Base-by-base conservation (phyloP, 177 flowering plant genomes). In the Tripterygium wilfordii region DNA sequence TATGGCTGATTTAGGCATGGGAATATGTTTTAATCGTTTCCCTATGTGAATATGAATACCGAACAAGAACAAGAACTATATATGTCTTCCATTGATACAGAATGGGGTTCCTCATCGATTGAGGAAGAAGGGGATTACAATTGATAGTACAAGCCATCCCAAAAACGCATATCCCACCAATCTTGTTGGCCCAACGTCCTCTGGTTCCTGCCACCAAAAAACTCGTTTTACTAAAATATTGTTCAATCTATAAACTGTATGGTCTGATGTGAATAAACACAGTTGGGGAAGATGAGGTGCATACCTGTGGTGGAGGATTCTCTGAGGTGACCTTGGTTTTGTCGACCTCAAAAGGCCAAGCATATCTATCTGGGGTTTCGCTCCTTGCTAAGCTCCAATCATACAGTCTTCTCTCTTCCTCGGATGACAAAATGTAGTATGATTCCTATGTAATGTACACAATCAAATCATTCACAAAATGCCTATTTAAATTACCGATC, bases 181-280 rank as follows among this genome's bases (percentile, higher is more conserved):
- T 51, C 67, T 72, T 3, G 95, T 89, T 29, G 95, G 92, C 21
- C 75, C 77, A 4, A 54, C 71, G 49, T 89, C 85, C 62, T 86
- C 95, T 0, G 92, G 86, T 37, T 82, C 88, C 95, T 89, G 88
- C 52, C n/a, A n/a, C n/a, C n/a, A n/a, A n/a, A n/a, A n/a, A n/a
- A n/a, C n/a, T n/a, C n/a, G n/a, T n/a, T n/a, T n/a, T n/a, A n/a
- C n/a, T n/a, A n/a, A n/a, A n/a, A n/a, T n/a, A n/a, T n/a, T n/a
- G n/a, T n/a, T n/a, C n/a, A n/a, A n/a, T n/a, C n/a, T n/a, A n/a
- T n/a, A n/a, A n/a, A n/a, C n/a, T n/a, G n/a, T n/a, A n/a, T n/a
- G n/a, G n/a, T n/a, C n/a, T 30, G 12, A 30, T 30, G 7, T 7
- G 33, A 30, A 7, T 6, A 30, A 7, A 30, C 12, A 12, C 33